phyloP scores from a whole-genome alignment of 148 eudicot genomes.

The Chenopodium berlandieri region DNA sequence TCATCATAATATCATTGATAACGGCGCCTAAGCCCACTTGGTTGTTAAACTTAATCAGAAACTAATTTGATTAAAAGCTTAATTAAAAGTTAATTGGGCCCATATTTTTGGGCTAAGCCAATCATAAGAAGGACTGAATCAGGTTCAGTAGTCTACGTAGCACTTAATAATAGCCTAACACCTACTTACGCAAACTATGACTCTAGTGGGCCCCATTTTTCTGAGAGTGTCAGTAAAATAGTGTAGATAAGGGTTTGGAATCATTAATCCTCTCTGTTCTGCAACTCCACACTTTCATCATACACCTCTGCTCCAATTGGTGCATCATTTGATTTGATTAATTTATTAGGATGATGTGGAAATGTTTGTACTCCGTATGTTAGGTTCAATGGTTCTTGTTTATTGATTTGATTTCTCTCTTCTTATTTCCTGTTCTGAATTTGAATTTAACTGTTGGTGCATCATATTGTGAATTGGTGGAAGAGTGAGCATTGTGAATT shows the following conservation, averaged over 20 bases:
- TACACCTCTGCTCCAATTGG: background rate
- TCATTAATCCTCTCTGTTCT: background rate
- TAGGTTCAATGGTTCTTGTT: too few species aligned
- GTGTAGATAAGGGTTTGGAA: background rate
- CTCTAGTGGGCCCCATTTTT: background rate
- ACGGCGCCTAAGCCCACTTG: constrained; percentile 17
- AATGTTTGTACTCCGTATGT: background rate
- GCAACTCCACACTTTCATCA: background rate
- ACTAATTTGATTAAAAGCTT: background rate
- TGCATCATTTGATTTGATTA: background rate
- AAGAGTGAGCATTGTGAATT: background rate
- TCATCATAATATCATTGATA: background rate
- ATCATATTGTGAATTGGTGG: background rate
- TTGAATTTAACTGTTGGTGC: background rate
- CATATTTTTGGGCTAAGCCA: background rate
- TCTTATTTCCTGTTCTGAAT: background rate
- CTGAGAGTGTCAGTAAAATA: background rate
- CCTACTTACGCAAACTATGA: constrained; percentile 20
- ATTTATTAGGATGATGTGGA: background rate
- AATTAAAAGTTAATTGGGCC: background rate
- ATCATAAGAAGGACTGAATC: background rate
- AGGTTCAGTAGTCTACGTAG: background rate
- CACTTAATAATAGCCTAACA: constrained; percentile 6
- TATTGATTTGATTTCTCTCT: too few species aligned
- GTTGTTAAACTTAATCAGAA: background rate